Evolutionary conservation across 371 early-diverging fungal species (phyloP), one percentile per base, ranked within the genome.

Genomic region (Apophysomyces elegans): DNA sequence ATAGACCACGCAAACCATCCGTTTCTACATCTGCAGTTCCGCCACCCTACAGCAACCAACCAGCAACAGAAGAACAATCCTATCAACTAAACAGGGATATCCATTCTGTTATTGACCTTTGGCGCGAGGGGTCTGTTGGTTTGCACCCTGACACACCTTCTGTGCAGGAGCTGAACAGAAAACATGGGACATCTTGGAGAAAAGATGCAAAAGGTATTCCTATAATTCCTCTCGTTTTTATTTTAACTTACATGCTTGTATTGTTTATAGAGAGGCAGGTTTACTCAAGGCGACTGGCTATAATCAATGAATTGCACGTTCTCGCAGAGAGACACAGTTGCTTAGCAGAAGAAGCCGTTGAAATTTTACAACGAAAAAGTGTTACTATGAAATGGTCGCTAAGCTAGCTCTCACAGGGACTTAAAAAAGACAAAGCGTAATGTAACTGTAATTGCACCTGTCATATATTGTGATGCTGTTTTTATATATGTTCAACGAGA

Each of bases 61-160:
- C 47, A 1, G 3, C 47, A 47, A 11, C 47, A 11, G 13, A 11
- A n/a, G 47, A 47, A 47, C 5, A 61, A 47, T 37, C 21, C 36
- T 64, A 58, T 32, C 13, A 3, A 7, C 36, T 57, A 9, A 63
- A 41, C 35, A 46, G 63, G 18, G 39, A 56, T 26, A 41, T 58
- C 13, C 14, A n/a, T 6, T 58, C 39, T 32, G 58, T 58, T 11
- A 5, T 45, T 7, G 46, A 16, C n/a, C 44, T 64, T n/a, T 64
- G 64, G 64, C 9, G 44, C 6, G 58, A 64, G 26, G 58, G 64
- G 64, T 38, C 58, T 14, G 64, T 64, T 36, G 64, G 64, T 7
- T 45, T 64, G 14, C 9, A 14, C 2, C 46, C 21, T 5, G 37
- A n/a, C 9, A 35, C 13, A 13, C 61, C 61, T 7, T 16, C 45